Evolutionary conservation across 805 yeast genomes (phyloP), one percentile per base, ranked within the genome.

Genomic region (Wickerhamomyces ciferrii): DNA sequence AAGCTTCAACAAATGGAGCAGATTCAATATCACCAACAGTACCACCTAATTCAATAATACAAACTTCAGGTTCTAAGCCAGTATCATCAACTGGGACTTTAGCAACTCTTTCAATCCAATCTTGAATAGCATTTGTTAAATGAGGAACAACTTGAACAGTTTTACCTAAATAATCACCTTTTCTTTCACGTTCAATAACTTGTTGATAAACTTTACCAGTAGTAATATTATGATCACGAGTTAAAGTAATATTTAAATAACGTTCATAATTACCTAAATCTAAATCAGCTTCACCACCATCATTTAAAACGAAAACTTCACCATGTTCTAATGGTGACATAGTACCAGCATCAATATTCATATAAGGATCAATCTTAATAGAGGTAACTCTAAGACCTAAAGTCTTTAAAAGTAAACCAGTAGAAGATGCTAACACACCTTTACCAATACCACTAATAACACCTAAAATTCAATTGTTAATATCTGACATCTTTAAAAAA

Each of bases 71-170:
- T 60, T 82, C 85, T 65, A 82, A 74, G 45, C 94, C 95, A 34
- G 91, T 78, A 44, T 75, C 78, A 66, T 94, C 99, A 50, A 94
- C 99, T 17, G 99, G 97, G 48, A 92, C 77, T 55, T 75, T 80
- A 39, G 97, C 79, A 42, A 94, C 98, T 51, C 87, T 76, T 74
- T 94, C 98, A 56, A 94, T 85, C 99, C 99, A 94, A 54, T 91
- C 97, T 73, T 94, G 99, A 63, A 94, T 94, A 25, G 96, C 97
- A 58, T 86, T 87, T 53, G 99, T 94, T 56, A 94, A 78, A 67
- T 94, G 99, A 39, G 99, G 99, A 58, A 94, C 99, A 56, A 94
- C 96, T 73, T 94, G 99, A 43, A 94, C 99, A n/a, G 99, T 94
- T 65, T 94, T 94, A 59, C 99, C 99, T 61, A 94, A 76, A 62